phyloP scores from a whole-genome alignment of 2,329 filamentous ascomycete genomes.

The Sporothrix curviconia region DNA sequence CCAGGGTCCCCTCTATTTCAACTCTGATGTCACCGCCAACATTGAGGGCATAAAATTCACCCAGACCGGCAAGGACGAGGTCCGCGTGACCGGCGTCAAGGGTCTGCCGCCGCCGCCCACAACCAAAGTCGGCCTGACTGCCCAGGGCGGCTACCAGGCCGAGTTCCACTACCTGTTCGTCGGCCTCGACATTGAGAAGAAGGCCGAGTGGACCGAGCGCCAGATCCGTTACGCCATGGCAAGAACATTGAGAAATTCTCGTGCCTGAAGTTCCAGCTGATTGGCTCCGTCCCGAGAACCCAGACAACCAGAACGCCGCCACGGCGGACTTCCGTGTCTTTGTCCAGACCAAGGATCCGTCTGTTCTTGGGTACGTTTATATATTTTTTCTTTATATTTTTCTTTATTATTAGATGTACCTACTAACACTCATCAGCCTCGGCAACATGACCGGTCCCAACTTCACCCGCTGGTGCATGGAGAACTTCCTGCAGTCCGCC shows the following conservation, averaged over 20 bases:
- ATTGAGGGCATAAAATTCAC: constrained; percentile 35
- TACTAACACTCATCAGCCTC: background rate
- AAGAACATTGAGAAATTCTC: constrained; percentile 23
- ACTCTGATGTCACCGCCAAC: constrained; percentile 28
- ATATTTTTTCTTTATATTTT: background rate
- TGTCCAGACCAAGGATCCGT: constrained; percentile 30
- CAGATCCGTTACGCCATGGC: constrained; percentile 17
- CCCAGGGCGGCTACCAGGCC: constrained; percentile 21
- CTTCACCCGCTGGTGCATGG: constrained; percentile 23
- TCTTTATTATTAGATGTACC: background rate
- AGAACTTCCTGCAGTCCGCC: constrained; percentile 20
- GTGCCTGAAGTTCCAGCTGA: constrained; percentile 22
- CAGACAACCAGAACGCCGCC: constrained; percentile 27
- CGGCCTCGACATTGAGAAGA: constrained; percentile 22
- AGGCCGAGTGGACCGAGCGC: constrained; percentile 21
- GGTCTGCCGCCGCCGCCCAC: constrained; percentile 28
- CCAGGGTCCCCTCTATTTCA: constrained; percentile 31
- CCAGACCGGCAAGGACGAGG: constrained; percentile 31
- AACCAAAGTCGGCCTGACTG: constrained; percentile 24
- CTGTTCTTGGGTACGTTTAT: constrained; percentile 7
- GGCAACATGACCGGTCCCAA: constrained; percentile 17
- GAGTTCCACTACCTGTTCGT: constrained; percentile 22
- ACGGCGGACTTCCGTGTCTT: constrained; percentile 31
- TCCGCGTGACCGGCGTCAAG: constrained; percentile 29
- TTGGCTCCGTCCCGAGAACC: constrained; percentile 24